These are phyloP conservation scores for Wickerhamiella lipophila DNA, from an alignment of 805 yeast species.

Conservation along the genomic window DNA sequence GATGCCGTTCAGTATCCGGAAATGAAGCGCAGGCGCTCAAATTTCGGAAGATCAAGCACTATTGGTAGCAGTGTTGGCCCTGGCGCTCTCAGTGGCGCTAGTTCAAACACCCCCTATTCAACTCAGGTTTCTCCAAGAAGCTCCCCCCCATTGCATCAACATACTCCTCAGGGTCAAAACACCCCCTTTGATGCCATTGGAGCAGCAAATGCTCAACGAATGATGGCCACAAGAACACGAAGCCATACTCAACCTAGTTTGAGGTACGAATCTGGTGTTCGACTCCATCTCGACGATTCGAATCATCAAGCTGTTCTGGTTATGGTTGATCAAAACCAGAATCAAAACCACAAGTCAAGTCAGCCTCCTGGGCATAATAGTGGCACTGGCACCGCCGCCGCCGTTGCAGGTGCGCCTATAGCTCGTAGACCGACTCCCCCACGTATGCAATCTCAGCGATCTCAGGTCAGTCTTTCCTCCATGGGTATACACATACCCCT, in stretches of 20 bases:
- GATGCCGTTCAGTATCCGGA: conserved; percentile 2
- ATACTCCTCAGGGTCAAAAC: not conserved
- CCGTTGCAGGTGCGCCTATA: not conserved
- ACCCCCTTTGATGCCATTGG: conserved; percentile 10
- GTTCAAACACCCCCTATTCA: conserved; percentile 1
- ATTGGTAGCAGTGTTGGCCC: not conserved
- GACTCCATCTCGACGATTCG: conserved; percentile 12
- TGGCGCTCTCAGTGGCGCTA: not conserved
- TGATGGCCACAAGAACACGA: conserved; percentile 6
- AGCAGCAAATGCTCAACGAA: conserved; percentile 5
- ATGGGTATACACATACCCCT: not conserved
- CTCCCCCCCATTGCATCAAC: conserved; percentile 7
- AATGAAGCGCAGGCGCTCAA: conserved; percentile 13
- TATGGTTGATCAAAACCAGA: conserved; percentile 5
- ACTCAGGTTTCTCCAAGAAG: conserved; percentile 10
- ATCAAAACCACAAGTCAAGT: not conserved
- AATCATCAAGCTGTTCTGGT: conserved; percentile 11
- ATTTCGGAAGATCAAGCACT: conserved; percentile 1
- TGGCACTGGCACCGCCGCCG: not conserved
- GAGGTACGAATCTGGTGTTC: conserved; percentile 8
- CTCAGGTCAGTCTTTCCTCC: not conserved
- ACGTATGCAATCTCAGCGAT: not conserved
- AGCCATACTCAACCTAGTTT: conserved; percentile 11
- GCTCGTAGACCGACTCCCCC: not conserved
- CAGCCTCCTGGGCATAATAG: not conserved